Conservation (phyloP, 192 early-diverging fungal species). For the Mortierella alpina region DNA sequence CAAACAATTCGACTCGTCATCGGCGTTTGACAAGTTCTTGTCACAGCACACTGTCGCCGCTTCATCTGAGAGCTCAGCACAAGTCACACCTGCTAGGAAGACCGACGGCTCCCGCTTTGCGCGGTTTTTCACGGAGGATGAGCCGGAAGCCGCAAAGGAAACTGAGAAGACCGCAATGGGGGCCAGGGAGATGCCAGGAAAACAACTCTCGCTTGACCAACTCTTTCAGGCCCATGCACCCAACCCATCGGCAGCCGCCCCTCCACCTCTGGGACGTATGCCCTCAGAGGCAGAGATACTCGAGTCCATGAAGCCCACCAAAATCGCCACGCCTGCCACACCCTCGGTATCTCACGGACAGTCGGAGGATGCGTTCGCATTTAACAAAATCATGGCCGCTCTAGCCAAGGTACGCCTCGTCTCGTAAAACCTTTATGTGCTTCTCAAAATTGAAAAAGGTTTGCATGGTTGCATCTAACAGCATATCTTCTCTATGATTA, state of each 20-base stretch:
- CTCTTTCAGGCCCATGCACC: constrained; percentile 62
- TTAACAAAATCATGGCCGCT: constrained; percentile 65
- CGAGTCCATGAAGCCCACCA: constrained; percentile 55
- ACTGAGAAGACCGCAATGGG: not conserved
- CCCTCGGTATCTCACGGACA: constrained; percentile 13
- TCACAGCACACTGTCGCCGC: constrained; percentile 55
- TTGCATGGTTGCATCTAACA: not conserved
- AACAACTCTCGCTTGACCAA: constrained; percentile 58
- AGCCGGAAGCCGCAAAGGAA: constrained; percentile 47
- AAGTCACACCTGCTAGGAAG: constrained; percentile 24
- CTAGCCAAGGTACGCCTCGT: constrained; percentile 54
- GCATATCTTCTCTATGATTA: not conserved
- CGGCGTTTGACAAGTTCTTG: constrained; percentile 60
- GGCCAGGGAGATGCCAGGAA: constrained; percentile 34
- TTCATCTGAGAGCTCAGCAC: constrained; percentile 6
- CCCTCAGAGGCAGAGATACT: constrained; percentile 67
- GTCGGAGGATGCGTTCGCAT: constrained; percentile 61
- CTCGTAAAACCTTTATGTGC: no score
- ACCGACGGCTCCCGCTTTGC: constrained; percentile 69
- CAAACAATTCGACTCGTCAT: constrained; percentile 42
- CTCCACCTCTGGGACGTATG: constrained; percentile 50
- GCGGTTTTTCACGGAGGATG: constrained; percentile 64
- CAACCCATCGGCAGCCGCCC: constrained; percentile 7
- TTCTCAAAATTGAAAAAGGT: not conserved
- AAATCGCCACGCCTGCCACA: constrained; percentile 10